Conservation (phyloP, 2,329 filamentous ascomycete species). For the Curvularia spicifera region DNA sequence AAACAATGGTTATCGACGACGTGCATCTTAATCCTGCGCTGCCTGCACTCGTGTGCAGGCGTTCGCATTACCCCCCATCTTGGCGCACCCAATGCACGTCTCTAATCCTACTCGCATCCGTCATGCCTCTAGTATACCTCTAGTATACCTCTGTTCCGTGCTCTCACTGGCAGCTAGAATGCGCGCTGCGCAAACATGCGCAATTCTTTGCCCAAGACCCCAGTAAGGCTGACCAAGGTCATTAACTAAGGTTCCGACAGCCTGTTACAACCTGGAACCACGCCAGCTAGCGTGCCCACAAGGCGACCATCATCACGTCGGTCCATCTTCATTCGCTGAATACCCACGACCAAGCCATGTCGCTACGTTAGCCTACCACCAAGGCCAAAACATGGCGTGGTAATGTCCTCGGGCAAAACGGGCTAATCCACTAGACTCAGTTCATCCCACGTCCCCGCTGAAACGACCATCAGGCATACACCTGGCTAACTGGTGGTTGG, state of each 20-base stretch:
- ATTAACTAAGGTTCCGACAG: conserved; percentile 16
- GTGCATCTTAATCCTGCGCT: conserved; percentile 28
- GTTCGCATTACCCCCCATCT: conserved; percentile 13
- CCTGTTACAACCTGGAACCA: conserved; percentile 2
- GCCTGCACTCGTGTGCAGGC: conserved; percentile 8
- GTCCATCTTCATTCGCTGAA: conserved; percentile 13
- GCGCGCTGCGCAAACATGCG: background rate
- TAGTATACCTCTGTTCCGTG: background rate
- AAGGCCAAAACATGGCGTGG: background rate
- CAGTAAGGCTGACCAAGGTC: background rate
- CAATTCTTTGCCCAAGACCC: background rate
- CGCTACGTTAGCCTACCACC: conserved; percentile 6
- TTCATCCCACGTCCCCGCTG: conserved; percentile 11
- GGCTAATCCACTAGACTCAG: conserved; percentile 8
- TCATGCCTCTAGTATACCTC: conserved; percentile 12
- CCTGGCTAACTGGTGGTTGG: conserved; percentile 21
- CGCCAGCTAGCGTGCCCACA: conserved; percentile 7
- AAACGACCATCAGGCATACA: conserved; percentile 4
- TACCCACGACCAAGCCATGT: background rate
- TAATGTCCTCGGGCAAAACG: conserved; percentile 5
- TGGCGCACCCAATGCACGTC: conserved; percentile 1
- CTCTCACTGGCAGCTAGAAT: background rate
- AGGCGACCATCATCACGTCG: conserved; percentile 3
- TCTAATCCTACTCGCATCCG: conserved; percentile 3
- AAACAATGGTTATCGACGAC: conserved; percentile 32